Conservation (phyloP, 352 stramenopile species). For the Globisporangium lucens region DNA sequence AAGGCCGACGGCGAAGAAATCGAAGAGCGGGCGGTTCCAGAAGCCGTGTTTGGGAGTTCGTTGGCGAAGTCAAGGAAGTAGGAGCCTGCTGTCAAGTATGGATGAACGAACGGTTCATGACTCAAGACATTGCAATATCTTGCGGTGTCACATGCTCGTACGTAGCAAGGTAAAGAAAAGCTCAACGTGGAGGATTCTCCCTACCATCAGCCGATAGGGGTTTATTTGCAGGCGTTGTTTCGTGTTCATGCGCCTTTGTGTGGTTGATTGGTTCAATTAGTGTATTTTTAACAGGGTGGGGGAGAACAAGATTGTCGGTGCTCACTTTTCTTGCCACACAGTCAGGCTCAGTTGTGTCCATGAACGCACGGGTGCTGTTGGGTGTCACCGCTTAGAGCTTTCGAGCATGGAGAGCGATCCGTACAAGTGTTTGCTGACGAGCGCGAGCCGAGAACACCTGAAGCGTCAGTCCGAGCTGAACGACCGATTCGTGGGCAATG, state of each 20-base stretch:
- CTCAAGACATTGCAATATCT: neutral
- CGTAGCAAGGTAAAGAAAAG: conserved; percentile 6
- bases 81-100: neutral
- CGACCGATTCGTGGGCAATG: conserved; percentile 50
- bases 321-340: neutral
- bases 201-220: neutral
- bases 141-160: neutral
- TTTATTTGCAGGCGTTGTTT: neutral
- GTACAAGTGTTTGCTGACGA: conserved; percentile 50
- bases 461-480: conserved; percentile 39
- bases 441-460: conserved; percentile 40
- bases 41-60: conserved; percentile 38
- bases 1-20: conserved; percentile 20
- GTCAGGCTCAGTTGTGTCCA: neutral
- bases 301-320: conserved; percentile 3
- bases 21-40: conserved; percentile 56
- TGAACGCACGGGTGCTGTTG: neutral
- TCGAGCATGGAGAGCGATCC: conserved; percentile 27
- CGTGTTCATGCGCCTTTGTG: neutral
- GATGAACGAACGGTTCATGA: neutral
- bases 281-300: conserved; percentile 5
- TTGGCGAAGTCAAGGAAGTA: conserved; percentile 10
- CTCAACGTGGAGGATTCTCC: neutral
- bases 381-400: conserved; percentile 1
- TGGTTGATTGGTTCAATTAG: neutral